A percentile compares a stretch with the other conserved stretches of the same genome.
phyloP scores from a whole-genome alignment of 305 asterid species.

The Fraxinus sp. region DNA sequence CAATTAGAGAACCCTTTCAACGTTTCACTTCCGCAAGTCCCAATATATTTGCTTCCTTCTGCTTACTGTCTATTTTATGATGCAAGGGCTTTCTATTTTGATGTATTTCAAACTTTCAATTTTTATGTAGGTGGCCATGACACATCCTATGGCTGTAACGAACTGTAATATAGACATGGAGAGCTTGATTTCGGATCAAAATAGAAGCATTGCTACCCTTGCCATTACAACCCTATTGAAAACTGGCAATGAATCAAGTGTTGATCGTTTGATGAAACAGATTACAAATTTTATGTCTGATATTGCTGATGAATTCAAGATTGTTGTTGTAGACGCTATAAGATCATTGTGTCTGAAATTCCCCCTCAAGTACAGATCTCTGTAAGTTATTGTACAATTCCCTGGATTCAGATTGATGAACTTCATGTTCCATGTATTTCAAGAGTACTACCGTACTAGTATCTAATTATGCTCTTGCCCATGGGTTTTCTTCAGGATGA shows the following conservation, averaged over 20 bases:
- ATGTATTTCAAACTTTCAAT: constrained; percentile 18
- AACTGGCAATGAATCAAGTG: constrained; percentile 97
- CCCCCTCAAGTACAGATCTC: constrained; percentile 94
- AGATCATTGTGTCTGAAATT: constrained; percentile 95
- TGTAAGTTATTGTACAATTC: constrained; percentile 60
- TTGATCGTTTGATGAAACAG: constrained; percentile 97
- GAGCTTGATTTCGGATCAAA: constrained; percentile 96
- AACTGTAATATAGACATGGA: constrained; percentile 98
- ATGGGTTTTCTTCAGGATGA: constrained; percentile 62
- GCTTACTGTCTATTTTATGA: not conserved
- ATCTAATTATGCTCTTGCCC: constrained; percentile 12
- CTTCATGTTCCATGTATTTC: constrained; percentile 18
- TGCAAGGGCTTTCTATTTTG: constrained; percentile 15
- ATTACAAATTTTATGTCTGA: constrained; percentile 98
- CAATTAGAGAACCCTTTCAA: not conserved
- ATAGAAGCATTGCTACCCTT: constrained; percentile 98
- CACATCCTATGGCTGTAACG: constrained; percentile 96
- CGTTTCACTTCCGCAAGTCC: not conserved
- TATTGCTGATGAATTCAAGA: constrained; percentile 98
- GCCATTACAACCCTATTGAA: constrained; percentile 96
- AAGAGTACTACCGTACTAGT: not conserved
- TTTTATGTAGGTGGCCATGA: constrained; percentile 90
- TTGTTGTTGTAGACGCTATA: constrained; percentile 98
- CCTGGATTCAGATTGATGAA: constrained; percentile 12
- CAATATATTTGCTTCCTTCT: not conserved